phyloP scores from a whole-genome alignment of 257 asterid species.

The Fraxinus quadrangulata region DNA sequence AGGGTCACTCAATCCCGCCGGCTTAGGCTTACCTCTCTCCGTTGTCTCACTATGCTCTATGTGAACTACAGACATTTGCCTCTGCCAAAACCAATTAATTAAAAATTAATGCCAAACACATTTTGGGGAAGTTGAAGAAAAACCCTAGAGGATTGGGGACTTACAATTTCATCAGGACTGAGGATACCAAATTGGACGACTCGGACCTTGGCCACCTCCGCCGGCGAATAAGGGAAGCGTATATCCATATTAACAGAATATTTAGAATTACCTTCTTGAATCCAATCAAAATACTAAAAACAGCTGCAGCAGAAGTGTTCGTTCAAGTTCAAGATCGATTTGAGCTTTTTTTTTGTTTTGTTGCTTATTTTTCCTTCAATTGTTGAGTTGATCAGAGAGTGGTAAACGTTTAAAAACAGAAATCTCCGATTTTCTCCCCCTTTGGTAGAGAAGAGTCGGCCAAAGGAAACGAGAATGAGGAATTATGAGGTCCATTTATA shows the following conservation, averaged over 20 bases:
- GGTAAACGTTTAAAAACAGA: not conserved
- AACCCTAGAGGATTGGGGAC: conserved; percentile 17
- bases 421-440: conserved; percentile 29
- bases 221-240: conserved; percentile 92
- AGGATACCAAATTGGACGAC: conserved; percentile 90
- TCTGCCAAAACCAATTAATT: conserved; percentile 44
- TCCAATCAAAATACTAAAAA: not conserved
- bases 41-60: conserved; percentile 99
- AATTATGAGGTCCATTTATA: conserved; percentile 46
- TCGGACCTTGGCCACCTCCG: conserved; percentile 89
- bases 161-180: conserved; percentile 94
- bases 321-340: not conserved
- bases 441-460: conserved; percentile 15
- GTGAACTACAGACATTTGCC: conserved; percentile 98
- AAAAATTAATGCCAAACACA: not conserved
- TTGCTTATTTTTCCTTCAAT: not conserved
- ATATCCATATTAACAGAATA: conserved; percentile 56
- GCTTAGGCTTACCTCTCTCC: conserved; percentile 94
- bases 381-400: not conserved
- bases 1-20: conserved; percentile 87
- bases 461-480: rapidly evolving
- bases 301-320: not conserved
- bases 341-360: not conserved
- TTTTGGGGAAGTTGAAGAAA: not conserved
- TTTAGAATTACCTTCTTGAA: conserved; percentile 39